These are phyloP conservation scores for Penicillium silybi DNA, from an alignment of 495 filamentous ascomycete species.

Conservation along the genomic window DNA sequence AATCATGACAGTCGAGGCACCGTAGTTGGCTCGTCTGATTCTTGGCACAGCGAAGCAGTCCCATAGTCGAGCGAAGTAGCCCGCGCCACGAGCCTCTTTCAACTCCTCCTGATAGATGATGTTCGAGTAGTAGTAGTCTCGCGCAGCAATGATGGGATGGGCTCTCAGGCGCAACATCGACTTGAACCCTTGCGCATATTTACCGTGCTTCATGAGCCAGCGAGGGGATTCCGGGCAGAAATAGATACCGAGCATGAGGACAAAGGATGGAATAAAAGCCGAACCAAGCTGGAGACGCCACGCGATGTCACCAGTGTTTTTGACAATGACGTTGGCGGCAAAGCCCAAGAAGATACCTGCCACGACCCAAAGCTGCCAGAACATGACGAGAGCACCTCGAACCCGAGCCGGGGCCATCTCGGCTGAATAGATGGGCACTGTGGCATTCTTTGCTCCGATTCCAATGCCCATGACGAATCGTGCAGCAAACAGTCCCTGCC, in stretches of 20 bases:
- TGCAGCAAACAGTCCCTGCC: constrained; percentile 51
- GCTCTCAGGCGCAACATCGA: constrained; percentile 55
- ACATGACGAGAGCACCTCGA: constrained; percentile 64
- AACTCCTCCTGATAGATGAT: constrained; percentile 53
- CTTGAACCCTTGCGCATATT: constrained; percentile 45
- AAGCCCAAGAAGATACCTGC: constrained; percentile 59
- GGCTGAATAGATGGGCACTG: constrained; percentile 62
- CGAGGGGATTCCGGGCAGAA: constrained; percentile 67
- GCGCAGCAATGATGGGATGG: constrained; percentile 34
- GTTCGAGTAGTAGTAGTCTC: constrained; percentile 43
- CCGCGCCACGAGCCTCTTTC: constrained; percentile 36
- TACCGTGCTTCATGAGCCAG: constrained; percentile 61
- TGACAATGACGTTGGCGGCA: constrained; percentile 57
- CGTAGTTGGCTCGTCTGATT: constrained; percentile 59
- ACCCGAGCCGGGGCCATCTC: constrained; percentile 59
- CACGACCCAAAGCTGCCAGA: constrained; percentile 54
- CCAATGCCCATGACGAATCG: constrained; percentile 59
- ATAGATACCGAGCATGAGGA: constrained; percentile 54
- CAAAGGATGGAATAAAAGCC: constrained; percentile 63
- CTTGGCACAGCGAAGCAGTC: constrained; percentile 61
- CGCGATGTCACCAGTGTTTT: constrained; percentile 50
- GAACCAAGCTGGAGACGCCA: constrained; percentile 67
- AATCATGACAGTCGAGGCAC: constrained; percentile 63
- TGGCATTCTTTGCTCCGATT: constrained; percentile 59
- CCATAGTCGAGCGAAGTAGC: constrained; percentile 54